Evolutionary conservation across 1,284 basidiomycete species (phyloP).

Genomic region (Pholiota adiposa): DNA sequence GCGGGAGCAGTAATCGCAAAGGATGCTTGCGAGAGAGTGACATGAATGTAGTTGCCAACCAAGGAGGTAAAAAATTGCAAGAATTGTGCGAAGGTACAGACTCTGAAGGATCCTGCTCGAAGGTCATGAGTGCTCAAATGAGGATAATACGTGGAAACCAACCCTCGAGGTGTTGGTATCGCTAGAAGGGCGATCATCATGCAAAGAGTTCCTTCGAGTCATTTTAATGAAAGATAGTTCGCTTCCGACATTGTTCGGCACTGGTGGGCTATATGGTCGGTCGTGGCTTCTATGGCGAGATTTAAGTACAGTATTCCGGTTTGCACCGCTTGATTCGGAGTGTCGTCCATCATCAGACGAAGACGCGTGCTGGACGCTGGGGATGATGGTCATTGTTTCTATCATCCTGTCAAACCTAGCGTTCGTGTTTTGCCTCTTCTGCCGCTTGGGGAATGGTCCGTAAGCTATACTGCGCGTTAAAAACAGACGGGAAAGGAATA

Average conservation of each 20-base stretch:
- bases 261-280: constrained; percentile 35
- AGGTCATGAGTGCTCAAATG: not conserved
- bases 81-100: constrained; percentile 9
- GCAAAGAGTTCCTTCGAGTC: constrained; percentile 18
- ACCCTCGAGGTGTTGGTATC: constrained; percentile 21
- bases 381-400: constrained; percentile 51
- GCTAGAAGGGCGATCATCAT: constrained; percentile 11
- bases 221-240: constrained; percentile 50
- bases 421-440: constrained; percentile 56
- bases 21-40: constrained; percentile 40
- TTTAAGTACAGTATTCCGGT: not conserved
- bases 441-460: constrained; percentile 42
- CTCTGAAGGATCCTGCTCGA: constrained; percentile 9
- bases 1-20: constrained; percentile 40
- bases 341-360: not conserved
- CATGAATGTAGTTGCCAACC: constrained; percentile 38
- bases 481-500: not conserved
- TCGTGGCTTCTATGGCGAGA: constrained; percentile 22
- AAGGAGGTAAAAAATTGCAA: constrained; percentile 25
- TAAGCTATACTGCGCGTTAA: not conserved
- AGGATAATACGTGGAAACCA: constrained; percentile 4
- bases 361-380: constrained; percentile 18
- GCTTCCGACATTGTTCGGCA: constrained; percentile 32
- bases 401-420: constrained; percentile 68
- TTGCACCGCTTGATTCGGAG: not conserved